These are phyloP conservation scores for Theileria orientalis DNA, from an alignment of 169 alveolate genomes.

Conservation along the genomic window DNA sequence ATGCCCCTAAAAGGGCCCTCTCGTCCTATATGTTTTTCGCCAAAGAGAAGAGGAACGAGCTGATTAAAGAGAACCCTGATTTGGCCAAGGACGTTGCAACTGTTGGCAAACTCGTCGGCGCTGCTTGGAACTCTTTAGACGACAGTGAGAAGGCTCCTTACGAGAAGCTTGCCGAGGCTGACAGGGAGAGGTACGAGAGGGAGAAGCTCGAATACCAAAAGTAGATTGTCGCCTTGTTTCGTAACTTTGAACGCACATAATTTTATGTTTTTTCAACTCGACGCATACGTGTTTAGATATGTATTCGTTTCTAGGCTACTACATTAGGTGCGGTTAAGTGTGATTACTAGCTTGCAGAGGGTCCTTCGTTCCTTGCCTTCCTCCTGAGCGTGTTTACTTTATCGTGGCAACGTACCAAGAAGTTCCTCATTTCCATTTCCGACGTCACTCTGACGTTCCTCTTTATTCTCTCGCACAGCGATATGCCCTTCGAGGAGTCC, in stretches of 20 bases:
- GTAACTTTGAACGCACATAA: neutral
- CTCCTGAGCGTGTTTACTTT: neutral
- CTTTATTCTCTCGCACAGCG: conserved; percentile 41
- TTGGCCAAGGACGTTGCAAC: conserved; percentile 85
- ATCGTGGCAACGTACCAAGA: conserved; percentile 28
- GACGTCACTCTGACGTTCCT: conserved; percentile 11
- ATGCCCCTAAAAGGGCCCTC: conserved; percentile 86
- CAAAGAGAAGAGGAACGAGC: conserved; percentile 82
- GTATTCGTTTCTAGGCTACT: too few species aligned
- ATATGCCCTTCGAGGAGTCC: conserved; percentile 45
- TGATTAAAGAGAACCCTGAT: conserved; percentile 79
- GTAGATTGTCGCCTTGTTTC: neutral
- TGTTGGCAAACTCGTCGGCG: conserved; percentile 87
- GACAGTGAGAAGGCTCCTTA: conserved; percentile 84
- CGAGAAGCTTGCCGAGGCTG: conserved; percentile 86
- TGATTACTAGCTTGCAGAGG: neutral
- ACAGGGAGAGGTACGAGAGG: conserved; percentile 82
- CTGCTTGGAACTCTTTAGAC: conserved; percentile 85
- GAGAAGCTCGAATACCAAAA: conserved; percentile 80
- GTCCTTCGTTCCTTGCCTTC: neutral
- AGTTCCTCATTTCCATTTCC: conserved; percentile 20
- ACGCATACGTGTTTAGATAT: too few species aligned
- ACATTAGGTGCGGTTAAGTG: neutral
- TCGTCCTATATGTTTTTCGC: conserved; percentile 89
- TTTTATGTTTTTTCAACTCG: neutral